A percentile compares a stretch with the other conserved stretches of the same genome.
phyloP scores from a whole-genome alignment of 768 basidiomycete genomes.

The Asterophora lycoperdoides region DNA sequence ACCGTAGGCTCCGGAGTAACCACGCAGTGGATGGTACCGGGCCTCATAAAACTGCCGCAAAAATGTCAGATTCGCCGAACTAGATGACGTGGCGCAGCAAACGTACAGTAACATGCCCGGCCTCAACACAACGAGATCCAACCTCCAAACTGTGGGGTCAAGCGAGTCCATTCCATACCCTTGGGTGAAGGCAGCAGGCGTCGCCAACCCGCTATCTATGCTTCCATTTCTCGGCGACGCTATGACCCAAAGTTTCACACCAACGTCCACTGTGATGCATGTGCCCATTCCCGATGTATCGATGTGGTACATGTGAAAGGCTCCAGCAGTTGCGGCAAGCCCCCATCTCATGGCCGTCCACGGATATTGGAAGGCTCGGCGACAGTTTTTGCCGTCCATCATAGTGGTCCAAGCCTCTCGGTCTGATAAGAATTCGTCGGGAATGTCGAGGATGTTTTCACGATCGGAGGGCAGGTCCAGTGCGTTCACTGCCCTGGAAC shows the following conservation, averaged over 20 bases:
- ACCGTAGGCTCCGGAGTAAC: not conserved
- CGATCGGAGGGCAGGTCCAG: not conserved
- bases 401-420: too few species aligned
- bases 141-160: too few species aligned
- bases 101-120: not conserved
- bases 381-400: not conserved
- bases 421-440: not conserved
- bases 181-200: not conserved
- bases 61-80: not conserved
- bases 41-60: not conserved
- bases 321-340: constrained; percentile 1
- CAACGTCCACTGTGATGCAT: not conserved
- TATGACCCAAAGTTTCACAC: too few species aligned
- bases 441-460: not conserved
- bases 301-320: not conserved
- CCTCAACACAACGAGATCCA: too few species aligned
- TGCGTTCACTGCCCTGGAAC: too few species aligned
- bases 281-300: not conserved
- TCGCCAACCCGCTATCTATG: not conserved
- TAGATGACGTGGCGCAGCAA: not conserved
- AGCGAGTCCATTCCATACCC: too few species aligned
- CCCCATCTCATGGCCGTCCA: not conserved
- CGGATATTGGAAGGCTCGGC: not conserved
- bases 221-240: constrained; percentile 3
- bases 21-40: not conserved